Percentiles rank a stretch among this genome's conserved stretches.
phyloP scores from a whole-genome alignment of 148 eudicot species.

The Rhododendron williamsianum region DNA sequence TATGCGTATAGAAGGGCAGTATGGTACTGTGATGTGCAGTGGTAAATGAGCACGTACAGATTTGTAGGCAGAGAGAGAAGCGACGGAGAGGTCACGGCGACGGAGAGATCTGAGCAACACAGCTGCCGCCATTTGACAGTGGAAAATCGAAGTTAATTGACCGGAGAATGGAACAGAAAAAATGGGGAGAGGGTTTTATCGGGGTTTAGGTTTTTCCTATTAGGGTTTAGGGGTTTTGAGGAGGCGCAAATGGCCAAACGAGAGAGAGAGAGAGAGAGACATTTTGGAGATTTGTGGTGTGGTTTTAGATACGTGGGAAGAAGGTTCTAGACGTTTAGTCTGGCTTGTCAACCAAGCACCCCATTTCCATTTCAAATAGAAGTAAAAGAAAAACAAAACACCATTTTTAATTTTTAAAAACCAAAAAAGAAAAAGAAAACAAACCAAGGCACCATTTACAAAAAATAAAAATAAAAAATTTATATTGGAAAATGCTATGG shows the following conservation, averaged over 20 bases:
- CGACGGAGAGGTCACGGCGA: slow-evolving; percentile 14
- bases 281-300: background rate
- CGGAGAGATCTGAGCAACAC: slow-evolving; percentile 16
- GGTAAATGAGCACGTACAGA: slow-evolving; percentile 7
- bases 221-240: background rate
- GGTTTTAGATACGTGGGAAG: background rate
- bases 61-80: slow-evolving; percentile 19
- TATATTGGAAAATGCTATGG: no score
- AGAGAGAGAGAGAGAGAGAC: background rate
- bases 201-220: background rate
- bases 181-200: background rate
- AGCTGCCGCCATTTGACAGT: slow-evolving; percentile 12
- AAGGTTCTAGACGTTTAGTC: background rate
- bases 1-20: background rate
- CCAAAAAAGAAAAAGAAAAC: no score
- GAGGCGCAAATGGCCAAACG: background rate
- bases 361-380: background rate
- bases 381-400: no score
- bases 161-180: background rate
- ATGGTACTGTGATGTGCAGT: background rate
- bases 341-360: background rate
- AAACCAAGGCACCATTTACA: no score
- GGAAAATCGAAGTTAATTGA: background rate
- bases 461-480: no score
- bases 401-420: no score